phyloP scores from a whole-genome alignment of 108 stramenopile genomes.

The Mediolabrus comicus region DNA sequence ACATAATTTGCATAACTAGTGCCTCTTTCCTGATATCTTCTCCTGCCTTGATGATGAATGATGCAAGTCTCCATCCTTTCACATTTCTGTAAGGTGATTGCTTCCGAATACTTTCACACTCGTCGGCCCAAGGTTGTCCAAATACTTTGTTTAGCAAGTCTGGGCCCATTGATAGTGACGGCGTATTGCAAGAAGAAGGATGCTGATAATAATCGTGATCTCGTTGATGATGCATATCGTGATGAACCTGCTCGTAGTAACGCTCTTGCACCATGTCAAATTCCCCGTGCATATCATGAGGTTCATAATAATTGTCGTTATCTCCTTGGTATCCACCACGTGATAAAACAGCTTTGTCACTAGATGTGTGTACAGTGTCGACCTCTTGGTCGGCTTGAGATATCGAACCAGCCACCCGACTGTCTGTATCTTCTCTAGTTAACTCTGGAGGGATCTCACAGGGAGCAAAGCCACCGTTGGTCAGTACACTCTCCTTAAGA shows the following conservation, averaged over 20 bases:
- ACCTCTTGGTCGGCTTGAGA: constrained; percentile 5
- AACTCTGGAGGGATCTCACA: constrained; percentile 50
- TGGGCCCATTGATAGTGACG: constrained; percentile 29
- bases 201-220: constrained; percentile 13
- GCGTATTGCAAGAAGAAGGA: not conserved
- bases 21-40: constrained; percentile 91
- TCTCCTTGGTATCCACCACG: constrained; percentile 37
- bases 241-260: constrained; percentile 66
- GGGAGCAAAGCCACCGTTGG: constrained; percentile 25
- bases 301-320: constrained; percentile 13
- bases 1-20: constrained; percentile 85
- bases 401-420: not conserved
- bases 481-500: constrained; percentile 4
- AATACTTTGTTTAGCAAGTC: constrained; percentile 71
- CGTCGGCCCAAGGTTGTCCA: constrained; percentile 70
- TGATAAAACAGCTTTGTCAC: constrained; percentile 27
- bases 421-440: constrained; percentile 13
- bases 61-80: constrained; percentile 79
- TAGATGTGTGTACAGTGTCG: not conserved
- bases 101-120: constrained; percentile 70
- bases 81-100: constrained; percentile 76
- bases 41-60: constrained; percentile 87
- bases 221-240: constrained; percentile 50
- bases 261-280: constrained; percentile 64
- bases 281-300: constrained; percentile 23